These are phyloP conservation scores for Saccharata proteae DNA, from an alignment of 2,329 filamentous ascomycete species.

Conservation along the genomic window DNA sequence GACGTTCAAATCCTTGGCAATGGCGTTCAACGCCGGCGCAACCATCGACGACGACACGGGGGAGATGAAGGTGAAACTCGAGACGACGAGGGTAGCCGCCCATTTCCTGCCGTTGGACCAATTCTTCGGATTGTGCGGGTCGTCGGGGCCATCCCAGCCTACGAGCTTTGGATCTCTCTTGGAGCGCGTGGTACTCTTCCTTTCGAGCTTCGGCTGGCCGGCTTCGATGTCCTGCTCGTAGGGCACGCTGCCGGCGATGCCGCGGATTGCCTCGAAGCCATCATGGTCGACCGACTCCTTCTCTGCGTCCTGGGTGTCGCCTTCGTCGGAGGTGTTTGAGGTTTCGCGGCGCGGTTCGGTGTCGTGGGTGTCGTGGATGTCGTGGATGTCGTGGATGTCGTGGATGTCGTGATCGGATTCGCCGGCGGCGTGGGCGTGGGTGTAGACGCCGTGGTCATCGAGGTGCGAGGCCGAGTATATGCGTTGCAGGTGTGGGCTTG, in stretches of 20 bases:
- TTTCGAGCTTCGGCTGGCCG: conserved; percentile 13
- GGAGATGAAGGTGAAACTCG: conserved; percentile 25
- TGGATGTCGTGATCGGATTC: conserved; percentile 12
- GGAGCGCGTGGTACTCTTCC: conserved; percentile 16
- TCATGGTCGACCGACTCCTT: no score
- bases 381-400: conserved; percentile 10
- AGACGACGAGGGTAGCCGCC: conserved; percentile 33
- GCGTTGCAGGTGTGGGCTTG: conserved; percentile 15
- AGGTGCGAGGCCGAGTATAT: conserved; percentile 19
- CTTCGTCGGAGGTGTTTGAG: conserved; percentile 10
- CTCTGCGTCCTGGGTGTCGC: conserved; percentile 10
- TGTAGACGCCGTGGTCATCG: conserved; percentile 23
- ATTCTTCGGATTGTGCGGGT: conserved; percentile 35
- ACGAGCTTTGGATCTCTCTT: conserved; percentile 23
- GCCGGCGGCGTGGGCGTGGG: conserved; percentile 20
- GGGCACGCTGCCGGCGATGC: conserved; percentile 18
- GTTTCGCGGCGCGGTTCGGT: conserved; percentile 10
- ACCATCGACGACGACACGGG: conserved; percentile 28
- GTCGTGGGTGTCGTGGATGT: no score
- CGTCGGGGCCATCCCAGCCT: conserved; percentile 33
- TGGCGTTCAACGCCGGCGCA: conserved; percentile 19
- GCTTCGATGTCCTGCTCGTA: conserved; percentile 21
- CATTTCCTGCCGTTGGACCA: conserved; percentile 33
- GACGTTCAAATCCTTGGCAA: conserved; percentile 21
- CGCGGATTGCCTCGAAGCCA: conserved; percentile 14